Evolutionary conservation across 768 basidiomycete genomes (phyloP), one percentile per base, ranked within the genome.

Genomic region (Rhodotorula graminis): DNA sequence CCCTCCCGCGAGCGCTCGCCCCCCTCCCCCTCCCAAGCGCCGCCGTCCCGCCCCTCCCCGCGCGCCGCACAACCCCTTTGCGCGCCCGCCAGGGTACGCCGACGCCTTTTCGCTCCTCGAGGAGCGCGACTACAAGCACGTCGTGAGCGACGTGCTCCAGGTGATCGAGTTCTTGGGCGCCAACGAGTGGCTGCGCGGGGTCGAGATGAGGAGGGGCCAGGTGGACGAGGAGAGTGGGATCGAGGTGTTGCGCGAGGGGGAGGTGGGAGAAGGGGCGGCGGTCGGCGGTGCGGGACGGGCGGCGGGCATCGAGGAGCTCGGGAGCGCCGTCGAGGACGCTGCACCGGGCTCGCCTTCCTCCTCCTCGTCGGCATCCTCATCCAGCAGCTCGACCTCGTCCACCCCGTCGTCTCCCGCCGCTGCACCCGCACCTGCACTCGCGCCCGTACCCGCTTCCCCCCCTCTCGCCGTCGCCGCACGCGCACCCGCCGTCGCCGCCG

Each of bases 221-320:
- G 19, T 70, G 27, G 75, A 76, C 8, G 75, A 76, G 55, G 75
- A 76, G 62, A 72, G 71, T 23, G 71, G 75, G 50, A 76, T 76
- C 44, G 71, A 72, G 65, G 75, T 69, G 44, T 47, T 76, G 23
- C 49, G 11, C 2, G 67, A 65, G 49, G 12, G 27, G 57, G 31
- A 64, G 69, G 46, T 19, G 46, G 14, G 8, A 2, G 31, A 18
- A 46, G 25, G 25, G 61, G 19, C 5, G 31, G 23, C 1, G 12
- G 23, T 37, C 5, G 37, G 9, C 37, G 37, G 37, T 9, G 8
- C 5, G 46, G 21, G 53, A 27, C n/a, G 42, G 61, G 27, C 5
- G 31, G 7, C 23, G 31, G 10, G 49, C 37, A 42, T 25, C 47
- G 53, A 57, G 53, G 49, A 62, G 60, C 33, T 23, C 14, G 57